A percentile compares a stretch with the other conserved stretches of the same genome.
Evolutionary conservation across 495 filamentous ascomycete genomes (phyloP).

Genomic region (Hypoxylon intermedium): DNA sequence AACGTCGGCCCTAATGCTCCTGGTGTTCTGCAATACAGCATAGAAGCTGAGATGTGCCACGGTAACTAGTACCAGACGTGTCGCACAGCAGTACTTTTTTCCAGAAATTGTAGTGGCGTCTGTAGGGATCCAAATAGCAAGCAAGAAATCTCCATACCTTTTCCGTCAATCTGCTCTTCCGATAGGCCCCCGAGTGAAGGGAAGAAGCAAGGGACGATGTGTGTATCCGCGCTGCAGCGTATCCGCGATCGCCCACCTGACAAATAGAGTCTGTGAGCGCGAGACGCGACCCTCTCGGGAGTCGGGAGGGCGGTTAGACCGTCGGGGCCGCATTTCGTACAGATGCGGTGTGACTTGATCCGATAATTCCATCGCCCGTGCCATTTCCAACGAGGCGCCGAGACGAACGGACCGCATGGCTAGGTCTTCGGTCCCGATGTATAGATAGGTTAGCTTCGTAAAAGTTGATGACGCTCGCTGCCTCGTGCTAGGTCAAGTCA

Average conservation of each 20-base stretch:
- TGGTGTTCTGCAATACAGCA: constrained; percentile 26
- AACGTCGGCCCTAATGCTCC: constrained; percentile 8
- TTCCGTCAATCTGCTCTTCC: constrained; percentile 16
- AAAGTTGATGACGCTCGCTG: constrained; percentile 16
- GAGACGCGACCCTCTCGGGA: constrained; percentile 13
- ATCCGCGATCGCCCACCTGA: constrained; percentile 16
- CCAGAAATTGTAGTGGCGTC: constrained; percentile 27
- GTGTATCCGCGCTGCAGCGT: constrained; percentile 21
- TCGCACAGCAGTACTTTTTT: constrained; percentile 23
- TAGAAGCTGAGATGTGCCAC: constrained; percentile 25
- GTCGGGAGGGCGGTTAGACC: constrained; percentile 19
- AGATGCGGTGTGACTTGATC: constrained; percentile 33
- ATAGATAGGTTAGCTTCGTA: constrained; percentile 21
- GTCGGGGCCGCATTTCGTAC: constrained; percentile 27
- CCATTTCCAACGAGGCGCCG: constrained; percentile 15
- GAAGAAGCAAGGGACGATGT: constrained; percentile 22
- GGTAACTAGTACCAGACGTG: constrained; percentile 9
- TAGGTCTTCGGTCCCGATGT: constrained; percentile 22
- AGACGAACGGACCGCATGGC: constrained; percentile 5
- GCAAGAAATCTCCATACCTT: constrained; percentile 6
- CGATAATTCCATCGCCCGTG: constrained; percentile 29
- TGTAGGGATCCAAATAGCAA: constrained; percentile 23
- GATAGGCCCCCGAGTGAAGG: constrained; percentile 24
- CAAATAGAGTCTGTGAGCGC: constrained; percentile 17
- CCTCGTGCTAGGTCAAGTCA: constrained; percentile 19